phyloP scores from a whole-genome alignment of 2,329 filamentous ascomycete species.

The Talaromyces sp. region DNA sequence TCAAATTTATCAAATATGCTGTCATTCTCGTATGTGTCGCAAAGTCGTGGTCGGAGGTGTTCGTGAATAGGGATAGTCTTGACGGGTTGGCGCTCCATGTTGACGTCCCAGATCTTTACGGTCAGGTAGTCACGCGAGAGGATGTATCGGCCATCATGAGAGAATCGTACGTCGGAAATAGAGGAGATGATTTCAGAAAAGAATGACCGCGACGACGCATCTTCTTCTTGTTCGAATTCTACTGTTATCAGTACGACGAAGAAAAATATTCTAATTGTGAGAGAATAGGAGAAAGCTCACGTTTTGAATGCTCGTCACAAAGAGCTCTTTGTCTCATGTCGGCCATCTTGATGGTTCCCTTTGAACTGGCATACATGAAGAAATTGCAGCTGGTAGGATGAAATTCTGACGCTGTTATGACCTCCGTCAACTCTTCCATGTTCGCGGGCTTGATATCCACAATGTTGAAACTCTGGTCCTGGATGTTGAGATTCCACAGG shows the following conservation, averaged over 20 bases:
- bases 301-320: conserved; percentile 92
- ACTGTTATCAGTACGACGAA: conserved; percentile 16
- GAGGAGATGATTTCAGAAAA: conserved; percentile 99
- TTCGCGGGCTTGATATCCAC: conserved; percentile 99
- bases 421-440: conserved; percentile 98
- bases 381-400: conserved; percentile 97
- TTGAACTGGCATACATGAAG: conserved; percentile 99
- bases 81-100: conserved; percentile 95
- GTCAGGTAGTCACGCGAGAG: conserved; percentile 96
- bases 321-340: conserved; percentile 97
- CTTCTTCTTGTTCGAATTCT: conserved; percentile 99
- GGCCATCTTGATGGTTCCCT: conserved; percentile 96
- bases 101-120: conserved; percentile 99
- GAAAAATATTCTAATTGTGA: too few species aligned
- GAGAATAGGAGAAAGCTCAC: conserved; percentile 53
- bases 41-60: conserved; percentile 86
- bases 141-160: conserved; percentile 92
- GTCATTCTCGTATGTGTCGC: conserved; percentile 98
- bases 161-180: conserved; percentile 97
- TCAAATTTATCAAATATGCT: conserved; percentile 99
- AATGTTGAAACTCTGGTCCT: conserved; percentile 99
- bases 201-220: conserved; percentile 93
- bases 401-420: conserved; percentile 97
- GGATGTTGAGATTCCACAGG: conserved; percentile 98
- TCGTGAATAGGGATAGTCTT: conserved; percentile 99